Evolutionary conservation across 805 yeast species (phyloP).

Genomic region (Lachancea sp.): DNA sequence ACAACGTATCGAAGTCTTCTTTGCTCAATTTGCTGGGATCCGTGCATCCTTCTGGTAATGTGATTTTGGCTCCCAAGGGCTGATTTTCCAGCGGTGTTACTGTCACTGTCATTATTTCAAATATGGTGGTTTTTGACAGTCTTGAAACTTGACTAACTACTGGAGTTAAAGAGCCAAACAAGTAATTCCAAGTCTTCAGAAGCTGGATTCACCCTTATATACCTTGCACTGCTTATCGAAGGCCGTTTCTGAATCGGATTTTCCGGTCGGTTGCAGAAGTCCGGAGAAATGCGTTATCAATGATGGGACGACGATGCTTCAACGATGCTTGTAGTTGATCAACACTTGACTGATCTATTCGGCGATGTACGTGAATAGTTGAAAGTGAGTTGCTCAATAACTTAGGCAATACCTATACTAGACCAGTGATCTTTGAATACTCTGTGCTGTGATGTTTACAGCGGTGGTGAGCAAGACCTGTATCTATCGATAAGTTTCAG

Average conservation of each 20-base stretch:
- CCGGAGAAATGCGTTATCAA: slow-evolving; percentile 5
- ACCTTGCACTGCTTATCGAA: neutral
- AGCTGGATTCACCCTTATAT: too few species aligned
- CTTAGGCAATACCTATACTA: neutral
- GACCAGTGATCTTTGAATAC: too few species aligned
- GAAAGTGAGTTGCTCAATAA: neutral
- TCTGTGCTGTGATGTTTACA: neutral
- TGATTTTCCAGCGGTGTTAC: slow-evolving; percentile 19
- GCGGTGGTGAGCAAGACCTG: neutral
- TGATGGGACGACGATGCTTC: neutral
- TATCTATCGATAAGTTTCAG: too few species aligned
- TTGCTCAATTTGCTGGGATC: slow-evolving; percentile 68
- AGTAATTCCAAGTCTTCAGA: too few species aligned
- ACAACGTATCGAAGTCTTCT: slow-evolving; percentile 54
- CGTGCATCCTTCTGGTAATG: slow-evolving; percentile 59
- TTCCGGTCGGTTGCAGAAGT: slow-evolving; percentile 2
- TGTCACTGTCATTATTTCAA: slow-evolving; percentile 12
- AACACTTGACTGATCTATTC: neutral
- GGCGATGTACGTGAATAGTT: neutral
- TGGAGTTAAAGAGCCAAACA: too few species aligned
- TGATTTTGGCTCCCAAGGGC: slow-evolving; percentile 65
- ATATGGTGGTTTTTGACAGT: too few species aligned
- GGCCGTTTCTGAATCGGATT: neutral
- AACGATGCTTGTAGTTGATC: neutral
- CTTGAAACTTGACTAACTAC: too few species aligned